Percentiles rank a stretch among this genome's conserved stretches.
These are phyloP conservation scores for Comarum palustre DNA, from an alignment of 306 rosid genomes.

Conservation along the genomic window DNA sequence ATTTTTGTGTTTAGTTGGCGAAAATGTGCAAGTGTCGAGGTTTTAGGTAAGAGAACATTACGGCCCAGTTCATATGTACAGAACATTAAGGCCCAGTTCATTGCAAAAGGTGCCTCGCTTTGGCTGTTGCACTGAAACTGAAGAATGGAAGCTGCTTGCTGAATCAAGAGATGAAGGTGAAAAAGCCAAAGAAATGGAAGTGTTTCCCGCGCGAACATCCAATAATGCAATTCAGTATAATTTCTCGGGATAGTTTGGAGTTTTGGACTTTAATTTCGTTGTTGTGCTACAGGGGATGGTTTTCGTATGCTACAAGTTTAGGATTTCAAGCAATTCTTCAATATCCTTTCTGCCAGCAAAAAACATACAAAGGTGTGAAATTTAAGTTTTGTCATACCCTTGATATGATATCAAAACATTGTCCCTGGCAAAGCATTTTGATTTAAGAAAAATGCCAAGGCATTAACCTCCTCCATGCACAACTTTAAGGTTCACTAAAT, in stretches of 20 bases:
- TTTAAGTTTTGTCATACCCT: neutral
- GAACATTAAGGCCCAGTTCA: neutral
- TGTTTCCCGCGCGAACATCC: too few species aligned
- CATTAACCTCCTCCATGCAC: neutral
- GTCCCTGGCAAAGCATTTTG: neutral
- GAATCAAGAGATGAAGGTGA: too few species aligned
- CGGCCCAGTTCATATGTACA: too few species aligned
- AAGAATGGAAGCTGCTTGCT: too few species aligned
- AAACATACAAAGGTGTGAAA: neutral
- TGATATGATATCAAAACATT: neutral
- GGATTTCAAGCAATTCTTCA: too few species aligned
- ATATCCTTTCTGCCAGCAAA: too few species aligned
- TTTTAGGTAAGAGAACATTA: neutral
- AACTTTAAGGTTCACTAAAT: neutral
- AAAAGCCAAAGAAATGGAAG: too few species aligned
- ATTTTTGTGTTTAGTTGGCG: slow-evolving; percentile 22
- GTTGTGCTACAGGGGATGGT: neutral
- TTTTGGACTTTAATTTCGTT: neutral
- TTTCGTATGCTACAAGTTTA: neutral
- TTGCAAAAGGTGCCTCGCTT: too few species aligned
- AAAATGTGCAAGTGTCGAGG: neutral
- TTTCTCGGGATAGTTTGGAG: too few species aligned
- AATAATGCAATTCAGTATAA: too few species aligned
- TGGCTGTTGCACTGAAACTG: too few species aligned
- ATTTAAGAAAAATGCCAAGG: neutral